A percentile compares a stretch with the other conserved stretches of the same genome.
These are phyloP conservation scores for Dendrobium nobile DNA, from an alignment of 106 monocot genomes.

Conservation along the genomic window DNA sequence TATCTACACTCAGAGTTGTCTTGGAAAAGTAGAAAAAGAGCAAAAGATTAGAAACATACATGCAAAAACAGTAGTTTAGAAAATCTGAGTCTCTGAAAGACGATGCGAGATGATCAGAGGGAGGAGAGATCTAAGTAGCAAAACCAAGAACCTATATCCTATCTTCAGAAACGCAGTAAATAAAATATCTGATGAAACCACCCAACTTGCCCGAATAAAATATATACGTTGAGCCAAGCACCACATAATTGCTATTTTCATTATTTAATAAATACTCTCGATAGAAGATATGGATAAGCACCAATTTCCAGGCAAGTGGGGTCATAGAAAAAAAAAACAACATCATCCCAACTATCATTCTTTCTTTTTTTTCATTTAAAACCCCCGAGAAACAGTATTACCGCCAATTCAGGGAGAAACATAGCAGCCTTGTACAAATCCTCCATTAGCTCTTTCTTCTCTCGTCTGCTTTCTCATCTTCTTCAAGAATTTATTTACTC, in stretches of 20 bases:
- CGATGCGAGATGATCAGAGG: neutral
- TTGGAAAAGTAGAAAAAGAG: neutral
- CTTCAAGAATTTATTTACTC: too few relatives aligned
- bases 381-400: too few relatives aligned
- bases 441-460: too few relatives aligned
- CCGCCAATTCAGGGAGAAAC: too few relatives aligned
- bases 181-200: neutral
- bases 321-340: neutral
- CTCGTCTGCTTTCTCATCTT: too few relatives aligned
- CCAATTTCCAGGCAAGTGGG: neutral
- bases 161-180: neutral
- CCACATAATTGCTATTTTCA: too few relatives aligned
- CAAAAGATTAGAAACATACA: neutral
- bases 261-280: too few relatives aligned
- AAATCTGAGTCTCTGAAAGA: neutral
- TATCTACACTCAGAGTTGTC: neutral
- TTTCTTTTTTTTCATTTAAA: too few relatives aligned
- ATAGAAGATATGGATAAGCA: neutral
- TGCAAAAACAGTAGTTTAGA: neutral
- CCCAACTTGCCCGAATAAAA: too few relatives aligned
- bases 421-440: too few relatives aligned
- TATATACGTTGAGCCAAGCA: too few relatives aligned
- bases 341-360: too few relatives aligned
- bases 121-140: neutral
- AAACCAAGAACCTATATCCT: neutral